Percentiles rank a stretch among this genome's conserved stretches.
These are phyloP conservation scores for Paracorniculantispora psalliotae DNA, from an alignment of 2,329 filamentous ascomycete genomes.

Conservation along the genomic window DNA sequence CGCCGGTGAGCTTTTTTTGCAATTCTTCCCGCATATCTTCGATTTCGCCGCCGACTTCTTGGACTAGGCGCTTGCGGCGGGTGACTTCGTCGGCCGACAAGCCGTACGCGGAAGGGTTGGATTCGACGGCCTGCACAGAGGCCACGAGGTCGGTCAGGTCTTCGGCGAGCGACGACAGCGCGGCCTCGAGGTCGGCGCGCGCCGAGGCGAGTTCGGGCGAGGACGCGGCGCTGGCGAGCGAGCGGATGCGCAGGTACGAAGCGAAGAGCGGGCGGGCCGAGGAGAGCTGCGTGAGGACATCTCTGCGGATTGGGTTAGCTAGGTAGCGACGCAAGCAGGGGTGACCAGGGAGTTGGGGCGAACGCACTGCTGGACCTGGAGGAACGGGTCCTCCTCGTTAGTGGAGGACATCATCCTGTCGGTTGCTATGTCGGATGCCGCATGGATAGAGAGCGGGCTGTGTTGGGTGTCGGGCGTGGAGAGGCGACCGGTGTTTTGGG, in stretches of 20 bases:
- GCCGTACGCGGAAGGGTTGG: conserved; percentile 81
- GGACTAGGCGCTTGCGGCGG: conserved; percentile 74
- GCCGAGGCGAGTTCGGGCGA: conserved; percentile 84
- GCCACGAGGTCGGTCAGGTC: conserved; percentile 86
- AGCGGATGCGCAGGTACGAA: conserved; percentile 93
- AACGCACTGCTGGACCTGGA: conserved; percentile 64
- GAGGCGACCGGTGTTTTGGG: not conserved
- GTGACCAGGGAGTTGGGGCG: conserved; percentile 1
- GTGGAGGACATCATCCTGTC: conserved; percentile 61
- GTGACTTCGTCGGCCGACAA: conserved; percentile 77
- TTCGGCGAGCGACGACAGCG: conserved; percentile 66
- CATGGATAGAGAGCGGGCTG: too few species aligned
- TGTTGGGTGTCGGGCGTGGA: too few species aligned
- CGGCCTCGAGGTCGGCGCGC: conserved; percentile 59
- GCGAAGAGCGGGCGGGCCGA: conserved; percentile 82
- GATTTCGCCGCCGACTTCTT: conserved; percentile 83
- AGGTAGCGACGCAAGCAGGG: not conserved
- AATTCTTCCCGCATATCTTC: conserved; percentile 86
- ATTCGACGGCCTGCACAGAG: conserved; percentile 81
- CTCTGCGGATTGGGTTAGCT: conserved; percentile 46
- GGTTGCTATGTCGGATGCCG: conserved; percentile 14
- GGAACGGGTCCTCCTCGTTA: conserved; percentile 65
- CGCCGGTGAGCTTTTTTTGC: conserved; percentile 47
- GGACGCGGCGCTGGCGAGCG: conserved; percentile 63
- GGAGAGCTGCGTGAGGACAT: conserved; percentile 79